A percentile compares a stretch with the other conserved stretches of the same genome.
These are phyloP conservation scores for Dentipellis fragilis DNA, from an alignment of 768 basidiomycete species.

Conservation along the genomic window DNA sequence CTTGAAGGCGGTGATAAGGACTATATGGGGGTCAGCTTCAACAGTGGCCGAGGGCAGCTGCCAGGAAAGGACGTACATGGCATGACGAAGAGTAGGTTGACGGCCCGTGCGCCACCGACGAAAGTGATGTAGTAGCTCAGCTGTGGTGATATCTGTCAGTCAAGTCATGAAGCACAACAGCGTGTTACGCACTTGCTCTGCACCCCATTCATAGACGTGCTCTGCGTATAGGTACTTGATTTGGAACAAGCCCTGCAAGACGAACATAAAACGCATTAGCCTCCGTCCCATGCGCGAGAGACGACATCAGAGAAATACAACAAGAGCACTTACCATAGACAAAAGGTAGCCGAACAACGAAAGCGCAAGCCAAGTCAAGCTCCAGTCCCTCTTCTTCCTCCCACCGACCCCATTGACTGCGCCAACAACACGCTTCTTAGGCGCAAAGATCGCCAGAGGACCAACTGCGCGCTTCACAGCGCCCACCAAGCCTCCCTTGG, in stretches of 20 bases:
- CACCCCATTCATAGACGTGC: conserved; percentile 60
- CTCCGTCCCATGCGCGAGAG: background rate
- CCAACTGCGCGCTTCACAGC: conserved; percentile 36
- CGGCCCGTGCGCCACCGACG: conserved; percentile 52
- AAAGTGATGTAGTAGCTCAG: conserved; percentile 70
- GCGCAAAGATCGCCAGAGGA: conserved; percentile 64
- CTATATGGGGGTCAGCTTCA: conserved; percentile 31
- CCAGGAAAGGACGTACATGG: conserved; percentile 35
- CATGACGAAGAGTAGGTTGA: conserved; percentile 56
- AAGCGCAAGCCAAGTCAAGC: conserved; percentile 57
- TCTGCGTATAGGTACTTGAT: conserved; percentile 74
- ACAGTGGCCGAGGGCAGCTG: conserved; percentile 1
- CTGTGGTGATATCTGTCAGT: conserved; percentile 19
- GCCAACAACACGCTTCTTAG: conserved; percentile 33
- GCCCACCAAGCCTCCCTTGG: background rate
- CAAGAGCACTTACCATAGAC: conserved; percentile 40
- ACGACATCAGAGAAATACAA: background rate
- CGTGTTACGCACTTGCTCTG: conserved; percentile 21
- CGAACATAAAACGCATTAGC: background rate
- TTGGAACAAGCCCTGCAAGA: conserved; percentile 50
- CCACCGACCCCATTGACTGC: conserved; percentile 30
- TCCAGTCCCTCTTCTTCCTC: conserved; percentile 42
- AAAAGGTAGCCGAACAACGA: conserved; percentile 56
- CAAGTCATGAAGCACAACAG: no score
- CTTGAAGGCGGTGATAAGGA: conserved; percentile 55